Evolutionary conservation across 1,284 basidiomycete genomes (phyloP), one percentile per base, ranked within the genome.

Genomic region (Trichosporon coremiiforme): DNA sequence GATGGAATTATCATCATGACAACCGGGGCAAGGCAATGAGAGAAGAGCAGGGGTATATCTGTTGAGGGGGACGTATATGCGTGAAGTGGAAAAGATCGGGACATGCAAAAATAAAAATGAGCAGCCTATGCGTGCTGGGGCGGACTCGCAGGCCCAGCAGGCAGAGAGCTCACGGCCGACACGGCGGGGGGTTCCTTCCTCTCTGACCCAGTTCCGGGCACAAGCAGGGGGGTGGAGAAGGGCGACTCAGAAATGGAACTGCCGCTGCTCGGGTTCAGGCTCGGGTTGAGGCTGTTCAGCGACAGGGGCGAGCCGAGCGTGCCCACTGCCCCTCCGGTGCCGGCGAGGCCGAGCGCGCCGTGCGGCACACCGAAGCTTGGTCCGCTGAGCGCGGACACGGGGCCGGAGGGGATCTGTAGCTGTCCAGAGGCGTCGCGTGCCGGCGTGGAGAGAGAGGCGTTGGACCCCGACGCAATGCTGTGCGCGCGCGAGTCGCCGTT

Each of bases 1-100:
- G 57, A 62, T 35, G 33, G 33, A 35, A 62, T 62, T 33, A 62
- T 62, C 57, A 62, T 53, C 50, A 62, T 62, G 57, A 62, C 57
- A 62, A 62, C 57, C 57, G 31, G 31, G 25, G 57, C 57, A 35
- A 29, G 57, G 15, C n/a, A 9, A 10, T 35, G 7, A 4, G 31
- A 12, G 8, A n/a, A 8, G 17, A 12, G 15, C 2, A 12, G 29
- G 25, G 57, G 57, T 33, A 62, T n/a, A 33, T 31, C 15, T 45
- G 6, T 45, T 4, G 15, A n/a, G 10, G 38, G 41, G 17, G 8
- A 13, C 41, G 41, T 45, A 41, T 41, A 17, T 35, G 36, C 36
- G 36, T 38, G 36, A 38, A 38, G 25, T 25, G 25, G 25, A 38
- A 10, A 35, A 35, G 9, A 35, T 38, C 36, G 36, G 36, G 9